Evolutionary conservation across 345 rosid species (phyloP), one percentile per base, ranked within the genome.

Genomic region (Syzygium aqueum): DNA sequence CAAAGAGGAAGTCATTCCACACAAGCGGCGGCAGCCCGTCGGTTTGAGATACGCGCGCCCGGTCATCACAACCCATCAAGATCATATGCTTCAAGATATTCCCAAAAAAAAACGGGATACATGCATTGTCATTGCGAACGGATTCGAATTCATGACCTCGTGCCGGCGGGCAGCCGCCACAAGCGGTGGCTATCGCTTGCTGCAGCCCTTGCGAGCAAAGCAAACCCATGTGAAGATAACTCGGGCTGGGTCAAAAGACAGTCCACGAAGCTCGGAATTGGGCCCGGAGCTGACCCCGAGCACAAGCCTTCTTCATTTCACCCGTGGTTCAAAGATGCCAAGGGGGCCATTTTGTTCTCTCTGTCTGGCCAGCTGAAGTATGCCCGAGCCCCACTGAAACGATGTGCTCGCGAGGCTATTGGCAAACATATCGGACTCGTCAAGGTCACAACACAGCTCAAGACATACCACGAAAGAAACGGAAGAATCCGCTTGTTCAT

Each of bases 401-500:
- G 23, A 30, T 30, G 78, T 23, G 43, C 78, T 8, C 3, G 77
- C 77, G 15, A 1, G 5, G 11, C 21, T 30, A 30, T 30, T 65
- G 77, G 43, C 77, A 65, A 65, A 30, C 23, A 15, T 16, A 65
- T 65, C 77, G 30, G 56, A 28, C 77, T 43, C 43, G 2, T 6
- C 37, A 28, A 63, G 16, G 77, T 17, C 77, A 63, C 2, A 15
- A 65, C 22, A 65, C 40, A 1, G 5, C 30, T 28, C 3, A 1
- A 65, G 21, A 30, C 16, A 30, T 15, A 11, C 11, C 53, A 51
- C n/a, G n/a, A n/a, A n/a, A 51, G 16, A 15, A 51, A 51, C 5
- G 3, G 2, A 1, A 22, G 6, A 1, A 11, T 5, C 14, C 2
- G 8, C 2, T 33, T 33, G 3, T 23, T 56, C 25, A 4, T 57